These are phyloP conservation scores for Hypoxylon perforatum DNA, from an alignment of 495 filamentous ascomycete genomes.

Conservation along the genomic window DNA sequence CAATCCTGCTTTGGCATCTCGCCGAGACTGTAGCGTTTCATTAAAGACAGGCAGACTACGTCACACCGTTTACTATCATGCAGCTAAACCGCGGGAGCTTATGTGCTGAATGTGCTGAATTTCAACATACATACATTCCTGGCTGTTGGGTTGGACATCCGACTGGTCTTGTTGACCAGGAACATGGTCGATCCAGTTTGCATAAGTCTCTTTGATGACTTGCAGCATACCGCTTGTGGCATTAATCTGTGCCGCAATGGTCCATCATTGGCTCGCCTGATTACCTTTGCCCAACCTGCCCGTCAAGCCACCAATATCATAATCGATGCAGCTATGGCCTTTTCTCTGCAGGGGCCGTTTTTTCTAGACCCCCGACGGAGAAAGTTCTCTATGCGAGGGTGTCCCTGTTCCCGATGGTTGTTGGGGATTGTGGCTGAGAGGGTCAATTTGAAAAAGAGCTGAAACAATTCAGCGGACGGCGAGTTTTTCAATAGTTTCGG, in stretches of 20 bases:
- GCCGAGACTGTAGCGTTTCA: constrained; percentile 15
- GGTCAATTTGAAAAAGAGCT: constrained; percentile 1
- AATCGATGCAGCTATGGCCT: not conserved
- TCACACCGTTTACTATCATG: constrained; percentile 1
- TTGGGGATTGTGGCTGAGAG: constrained; percentile 30
- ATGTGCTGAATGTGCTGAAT: not conserved
- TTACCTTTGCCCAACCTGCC: constrained; percentile 5
- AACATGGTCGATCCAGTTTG: constrained; percentile 2
- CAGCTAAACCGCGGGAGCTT: not conserved
- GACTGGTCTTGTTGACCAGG: not conserved
- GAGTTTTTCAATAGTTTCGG: constrained; percentile 3
- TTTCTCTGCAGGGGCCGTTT: not conserved
- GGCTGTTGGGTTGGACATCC: not conserved
- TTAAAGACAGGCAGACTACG: constrained; percentile 10
- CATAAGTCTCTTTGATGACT: constrained; percentile 2
- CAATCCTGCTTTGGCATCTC: constrained; percentile 23
- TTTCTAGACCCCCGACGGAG: constrained; percentile 5
- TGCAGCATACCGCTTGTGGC: constrained; percentile 12
- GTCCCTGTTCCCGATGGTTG: not conserved
- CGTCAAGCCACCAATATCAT: not conserved
- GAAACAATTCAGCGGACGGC: constrained; percentile 13
- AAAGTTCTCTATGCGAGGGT: not conserved
- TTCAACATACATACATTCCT: too few species aligned
- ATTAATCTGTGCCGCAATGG: constrained; percentile 13
- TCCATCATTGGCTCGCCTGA: constrained; percentile 19